Percentiles rank a stretch among this genome's conserved stretches.
Evolutionary conservation across 2,329 filamentous ascomycete species (phyloP).

Genomic region (Cladorrhinum sp.): DNA sequence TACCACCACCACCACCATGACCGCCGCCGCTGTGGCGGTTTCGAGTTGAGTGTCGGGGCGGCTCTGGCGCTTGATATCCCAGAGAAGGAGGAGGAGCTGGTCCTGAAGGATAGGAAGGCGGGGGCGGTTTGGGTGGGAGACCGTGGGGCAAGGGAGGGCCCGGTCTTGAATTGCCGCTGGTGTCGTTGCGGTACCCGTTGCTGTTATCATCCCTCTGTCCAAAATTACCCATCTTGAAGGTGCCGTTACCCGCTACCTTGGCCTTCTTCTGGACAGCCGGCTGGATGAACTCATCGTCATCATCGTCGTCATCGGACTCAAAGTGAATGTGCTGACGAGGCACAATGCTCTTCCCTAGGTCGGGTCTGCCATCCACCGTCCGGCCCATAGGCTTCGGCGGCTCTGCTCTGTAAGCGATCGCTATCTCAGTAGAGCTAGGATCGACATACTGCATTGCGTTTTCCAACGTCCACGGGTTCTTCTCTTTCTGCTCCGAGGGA

Average conservation of each 20-base stretch:
- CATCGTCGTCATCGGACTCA: conserved; percentile 47
- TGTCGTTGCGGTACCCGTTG: conserved; percentile 2
- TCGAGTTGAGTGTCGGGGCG: not conserved
- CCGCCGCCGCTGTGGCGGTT: not conserved
- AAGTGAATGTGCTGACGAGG: conserved; percentile 40
- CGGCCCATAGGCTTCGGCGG: not conserved
- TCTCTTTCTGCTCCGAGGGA: conserved; percentile 20
- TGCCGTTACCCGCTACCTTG: conserved; percentile 32
- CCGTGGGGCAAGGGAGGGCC: too few species aligned
- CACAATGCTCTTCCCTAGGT: conserved; percentile 32
- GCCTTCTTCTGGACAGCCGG: conserved; percentile 33
- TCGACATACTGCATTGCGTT: conserved; percentile 52
- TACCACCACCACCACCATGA: not conserved
- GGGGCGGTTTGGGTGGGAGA: conserved; percentile 3
- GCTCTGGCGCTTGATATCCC: not conserved
- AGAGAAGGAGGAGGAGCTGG: conserved; percentile 14
- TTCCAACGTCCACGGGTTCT: conserved; percentile 48
- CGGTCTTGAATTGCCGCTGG: conserved; percentile 4
- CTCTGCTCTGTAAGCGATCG: conserved; percentile 35
- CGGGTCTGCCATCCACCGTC: conserved; percentile 15
- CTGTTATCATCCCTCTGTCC: not conserved
- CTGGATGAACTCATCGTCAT: conserved; percentile 37
- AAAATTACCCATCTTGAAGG: too few species aligned
- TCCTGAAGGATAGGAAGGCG: conserved; percentile 24
- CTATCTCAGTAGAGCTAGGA: conserved; percentile 37